Evolutionary conservation across 352 stramenopile species (phyloP), one percentile per base, ranked within the genome.

Genomic region (Pelagophyceae sp.): DNA sequence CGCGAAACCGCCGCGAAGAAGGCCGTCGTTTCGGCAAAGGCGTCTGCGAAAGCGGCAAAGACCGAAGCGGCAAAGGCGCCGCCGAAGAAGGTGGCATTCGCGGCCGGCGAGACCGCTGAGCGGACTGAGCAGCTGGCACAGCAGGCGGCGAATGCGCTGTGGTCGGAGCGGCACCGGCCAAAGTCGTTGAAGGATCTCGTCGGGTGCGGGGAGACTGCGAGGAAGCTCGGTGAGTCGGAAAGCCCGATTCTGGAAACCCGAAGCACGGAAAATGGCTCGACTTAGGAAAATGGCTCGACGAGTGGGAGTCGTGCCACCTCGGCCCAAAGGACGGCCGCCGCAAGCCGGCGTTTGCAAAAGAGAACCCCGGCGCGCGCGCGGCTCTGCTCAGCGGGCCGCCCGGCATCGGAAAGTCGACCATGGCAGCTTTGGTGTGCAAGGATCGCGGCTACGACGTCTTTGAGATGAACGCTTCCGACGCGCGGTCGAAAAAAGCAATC

Each of bases 381-480:
- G 92, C 96, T 37, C 84, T 99, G 40, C 84, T 99, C 11, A 98
- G 92, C 0, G 96, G 96, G 5, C 95, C 95, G 50, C 96, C 96
- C 0, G 95, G 94, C 69, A 98, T 94, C 78, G 87, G 87, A 72
- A 98, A 99, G 86, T 98, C 95, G 0, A 98, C 94, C 19, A 96
- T 96, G 38, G 96, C 95, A 0, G 96, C 89, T 29, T 81, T 99
- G 11, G 88, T 98, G 31, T 92, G 92, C 23, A 87, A 86, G 72
- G 87, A 93, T 76, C 91, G 88, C 64, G 93, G 93, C 35, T 97
- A 97, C 72, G 91, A 98, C 77, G 92, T 96, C 40, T 67, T 89
- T 15, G 86, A 90, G 80, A 85, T 98, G 60, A 99, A 99, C 83
- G 96, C 96, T 0, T 98, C 92, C 78, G 96, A 99, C 80, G 96